phyloP scores from a whole-genome alignment of 208 protist species.

The Porcisia deanei region DNA sequence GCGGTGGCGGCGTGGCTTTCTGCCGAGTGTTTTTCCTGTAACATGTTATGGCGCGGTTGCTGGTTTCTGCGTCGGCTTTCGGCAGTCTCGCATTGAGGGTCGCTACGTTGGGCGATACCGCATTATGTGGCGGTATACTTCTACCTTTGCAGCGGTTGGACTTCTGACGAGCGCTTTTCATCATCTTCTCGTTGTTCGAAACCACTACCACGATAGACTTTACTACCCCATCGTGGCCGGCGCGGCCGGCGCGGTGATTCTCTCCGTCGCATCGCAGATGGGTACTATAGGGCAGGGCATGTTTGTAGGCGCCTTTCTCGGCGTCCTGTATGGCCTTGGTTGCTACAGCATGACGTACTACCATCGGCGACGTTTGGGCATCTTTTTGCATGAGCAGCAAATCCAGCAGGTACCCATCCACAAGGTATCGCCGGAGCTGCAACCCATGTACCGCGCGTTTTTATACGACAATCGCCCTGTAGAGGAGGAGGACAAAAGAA shows the following conservation, averaged over 20 bases:
- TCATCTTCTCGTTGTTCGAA: slow-evolving; percentile 76
- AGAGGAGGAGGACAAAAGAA: slow-evolving; percentile 57
- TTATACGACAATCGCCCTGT: slow-evolving; percentile 82
- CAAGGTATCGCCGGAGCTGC: slow-evolving; percentile 82
- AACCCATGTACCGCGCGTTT: slow-evolving; percentile 84
- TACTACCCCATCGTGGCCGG: slow-evolving; percentile 80
- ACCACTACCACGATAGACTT: slow-evolving; percentile 76
- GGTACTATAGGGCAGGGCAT: slow-evolving; percentile 66
- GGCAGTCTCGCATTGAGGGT: slow-evolving; percentile 70
- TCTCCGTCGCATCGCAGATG: slow-evolving; percentile 73
- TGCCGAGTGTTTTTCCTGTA: slow-evolving; percentile 82
- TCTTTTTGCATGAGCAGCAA: slow-evolving; percentile 81
- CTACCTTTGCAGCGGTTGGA: slow-evolving; percentile 71
- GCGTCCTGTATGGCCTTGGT: slow-evolving; percentile 66
- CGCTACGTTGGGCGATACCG: slow-evolving; percentile 80
- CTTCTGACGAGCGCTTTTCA: slow-evolving; percentile 75
- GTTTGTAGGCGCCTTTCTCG: slow-evolving; percentile 70
- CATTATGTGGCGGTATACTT: slow-evolving; percentile 83
- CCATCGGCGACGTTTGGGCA: slow-evolving; percentile 55
- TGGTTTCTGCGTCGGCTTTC: slow-evolving; percentile 71
- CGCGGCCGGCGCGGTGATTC: slow-evolving; percentile 35
- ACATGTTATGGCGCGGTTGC: slow-evolving; percentile 62
- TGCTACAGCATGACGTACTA: slow-evolving; percentile 84
- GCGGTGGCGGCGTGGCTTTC: slow-evolving; percentile 76
- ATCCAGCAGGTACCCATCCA: slow-evolving; percentile 78